Evolutionary conservation across 371 early-diverging fungal genomes (phyloP), one percentile per base, ranked within the genome.

Genomic region (Actinomortierella wolfii): DNA sequence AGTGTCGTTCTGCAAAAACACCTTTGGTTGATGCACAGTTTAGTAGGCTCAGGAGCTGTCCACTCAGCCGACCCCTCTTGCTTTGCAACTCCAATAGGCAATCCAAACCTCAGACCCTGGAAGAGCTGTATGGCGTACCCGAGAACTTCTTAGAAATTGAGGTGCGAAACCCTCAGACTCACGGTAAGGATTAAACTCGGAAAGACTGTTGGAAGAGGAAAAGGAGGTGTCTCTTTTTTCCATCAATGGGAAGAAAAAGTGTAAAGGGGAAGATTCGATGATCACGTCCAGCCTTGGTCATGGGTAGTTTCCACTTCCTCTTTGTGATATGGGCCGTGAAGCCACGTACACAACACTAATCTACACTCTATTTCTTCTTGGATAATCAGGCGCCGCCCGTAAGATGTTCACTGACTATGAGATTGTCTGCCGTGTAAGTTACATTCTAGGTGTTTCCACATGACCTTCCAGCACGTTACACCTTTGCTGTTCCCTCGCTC

Each of bases 131-230:
- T 77, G 94, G 93, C 26, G 83, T 90, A 46, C 99, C 97, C 18
- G 99, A 98, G 71, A 97, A 96, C 86, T 97, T 95, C 76, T 82
- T 98, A 49, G 99, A 97, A 78, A 91, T 97, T 68, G 96, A 97
- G 80, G 94, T 97, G 39, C 83, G 83, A 61, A 94, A 95, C 79
- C 97, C 97, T 25, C 87, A 87, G 58, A 91, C 93, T 51, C 94
- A 95, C 68, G 95, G 91, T 79, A 83, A 69, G 68, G 53, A 21
- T 13, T 20, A 20, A 42, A n/a, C 51, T 39, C 28, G 15, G 7
- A 18, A 13, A 48, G 17, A 11, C 11, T 18, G 23, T 48, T 48
- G 49, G 49, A 17, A 11, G 8, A 11, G 13, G 13, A 18, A 21
- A 9, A 48, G 14, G 17, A 28, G n/a, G 21, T 44, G 18, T 4